These are phyloP conservation scores for Leccinum barrowsii DNA, from an alignment of 768 basidiomycete genomes.

Conservation along the genomic window DNA sequence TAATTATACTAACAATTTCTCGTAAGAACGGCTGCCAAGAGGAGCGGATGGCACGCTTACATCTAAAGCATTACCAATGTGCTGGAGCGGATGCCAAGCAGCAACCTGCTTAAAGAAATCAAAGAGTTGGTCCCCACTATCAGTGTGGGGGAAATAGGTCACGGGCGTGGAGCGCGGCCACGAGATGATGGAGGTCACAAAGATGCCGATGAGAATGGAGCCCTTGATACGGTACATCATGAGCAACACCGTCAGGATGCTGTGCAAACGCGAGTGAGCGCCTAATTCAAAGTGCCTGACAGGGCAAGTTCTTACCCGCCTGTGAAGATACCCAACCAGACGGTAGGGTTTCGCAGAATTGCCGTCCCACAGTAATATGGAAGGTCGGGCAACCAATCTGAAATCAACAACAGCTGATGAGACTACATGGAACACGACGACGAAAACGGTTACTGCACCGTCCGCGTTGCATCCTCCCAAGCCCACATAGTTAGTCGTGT, in stretches of 20 bases:
- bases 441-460: slow-evolving; percentile 25
- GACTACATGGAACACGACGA: slow-evolving; percentile 7
- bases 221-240: slow-evolving; percentile 86
- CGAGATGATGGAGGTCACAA: slow-evolving; percentile 80
- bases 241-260: slow-evolving; percentile 71
- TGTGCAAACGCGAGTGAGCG: slow-evolving; percentile 2
- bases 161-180: slow-evolving; percentile 84
- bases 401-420: not conserved
- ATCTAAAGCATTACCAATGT: slow-evolving; percentile 64
- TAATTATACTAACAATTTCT: slow-evolving; percentile 39
- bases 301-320: slow-evolving; percentile 58
- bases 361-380: slow-evolving; percentile 58
- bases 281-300: not conserved
- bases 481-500: slow-evolving; percentile 64
- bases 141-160: slow-evolving; percentile 77
- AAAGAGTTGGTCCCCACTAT: slow-evolving; percentile 65
- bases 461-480: slow-evolving; percentile 70
- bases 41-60: slow-evolving; percentile 36
- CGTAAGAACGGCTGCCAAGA: slow-evolving; percentile 1
- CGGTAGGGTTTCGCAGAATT: slow-evolving; percentile 69
- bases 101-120: slow-evolving; percentile 85
- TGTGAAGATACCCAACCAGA: slow-evolving; percentile 86
- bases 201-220: slow-evolving; percentile 78
- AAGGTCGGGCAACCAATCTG: slow-evolving; percentile 46
- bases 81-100: slow-evolving; percentile 60